Conservation (phyloP, 176 grass and related monocot genomes). For the Zizania latifolia region DNA sequence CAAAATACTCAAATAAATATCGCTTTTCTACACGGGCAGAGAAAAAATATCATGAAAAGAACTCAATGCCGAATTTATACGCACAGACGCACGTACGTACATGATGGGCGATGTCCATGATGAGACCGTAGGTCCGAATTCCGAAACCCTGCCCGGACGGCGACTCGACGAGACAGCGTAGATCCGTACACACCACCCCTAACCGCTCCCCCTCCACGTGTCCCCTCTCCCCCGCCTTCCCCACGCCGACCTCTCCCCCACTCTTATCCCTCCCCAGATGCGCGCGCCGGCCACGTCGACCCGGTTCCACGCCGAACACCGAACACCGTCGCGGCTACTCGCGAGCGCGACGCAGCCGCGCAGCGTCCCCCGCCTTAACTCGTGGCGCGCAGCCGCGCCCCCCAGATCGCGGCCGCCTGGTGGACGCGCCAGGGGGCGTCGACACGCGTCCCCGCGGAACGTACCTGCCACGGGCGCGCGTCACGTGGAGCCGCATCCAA, state of each 20-base stretch:
- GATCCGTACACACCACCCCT: conserved; percentile 21
- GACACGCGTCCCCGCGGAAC: conserved; percentile 32
- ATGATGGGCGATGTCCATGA: background rate
- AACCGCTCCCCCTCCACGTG: conserved; percentile 7
- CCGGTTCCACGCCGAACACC: conserved; percentile 14
- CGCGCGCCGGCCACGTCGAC: conserved; percentile 12
- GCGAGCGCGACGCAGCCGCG: too few relatives aligned
- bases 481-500: conserved; percentile 40
- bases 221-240: background rate
- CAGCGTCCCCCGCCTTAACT: background rate
- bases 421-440: background rate
- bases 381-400: conserved; percentile 10
- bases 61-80: background rate
- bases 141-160: background rate
- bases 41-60: background rate
- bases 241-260: background rate
- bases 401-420: conserved; percentile 27
- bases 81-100: background rate
- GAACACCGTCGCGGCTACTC: background rate
- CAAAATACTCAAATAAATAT: too few relatives aligned
- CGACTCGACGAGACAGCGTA: background rate
- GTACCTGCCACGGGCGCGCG: conserved; percentile 27
- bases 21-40: too few relatives aligned
- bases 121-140: background rate
- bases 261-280: conserved; percentile 18